A percentile compares a stretch with the other conserved stretches of the same genome.
These are phyloP conservation scores for Aciculoconidium aculeatum DNA, from an alignment of 805 yeast genomes.

Conservation along the genomic window DNA sequence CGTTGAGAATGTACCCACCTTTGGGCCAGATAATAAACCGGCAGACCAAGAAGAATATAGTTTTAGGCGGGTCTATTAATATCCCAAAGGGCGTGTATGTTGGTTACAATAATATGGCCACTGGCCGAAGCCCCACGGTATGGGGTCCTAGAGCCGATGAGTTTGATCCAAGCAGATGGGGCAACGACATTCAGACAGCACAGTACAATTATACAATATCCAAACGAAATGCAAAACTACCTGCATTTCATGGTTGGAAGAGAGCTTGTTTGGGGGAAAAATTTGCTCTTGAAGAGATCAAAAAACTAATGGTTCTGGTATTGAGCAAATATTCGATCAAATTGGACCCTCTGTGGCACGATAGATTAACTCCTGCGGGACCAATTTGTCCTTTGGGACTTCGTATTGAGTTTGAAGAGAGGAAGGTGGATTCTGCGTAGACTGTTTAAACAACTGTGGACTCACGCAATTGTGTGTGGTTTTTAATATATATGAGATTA, in stretches of 20 bases:
- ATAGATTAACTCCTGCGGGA: conserved; percentile 51
- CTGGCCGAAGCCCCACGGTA: conserved; percentile 37
- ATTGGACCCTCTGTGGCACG: conserved; percentile 41
- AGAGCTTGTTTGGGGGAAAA: conserved; percentile 59
- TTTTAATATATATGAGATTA: too few relatives aligned
- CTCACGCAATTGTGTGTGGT: too few relatives aligned
- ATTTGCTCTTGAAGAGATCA: conserved; percentile 44
- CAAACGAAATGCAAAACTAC: conserved; percentile 40
- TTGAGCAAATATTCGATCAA: conserved; percentile 29
- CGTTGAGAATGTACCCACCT: conserved; percentile 50
- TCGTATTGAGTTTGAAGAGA: conserved; percentile 15
- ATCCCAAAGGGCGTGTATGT: conserved; percentile 49
- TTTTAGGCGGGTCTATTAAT: conserved; percentile 35
- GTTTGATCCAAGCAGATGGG: conserved; percentile 52
- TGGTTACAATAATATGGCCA: conserved; percentile 50
- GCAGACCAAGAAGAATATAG: conserved; percentile 29
- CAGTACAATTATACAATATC: conserved; percentile 38
- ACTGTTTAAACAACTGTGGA: too few relatives aligned
- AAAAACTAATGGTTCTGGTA: conserved; percentile 32
- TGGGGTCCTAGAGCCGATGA: conserved; percentile 44
- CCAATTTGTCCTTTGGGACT: conserved; percentile 47
- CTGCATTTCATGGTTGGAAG: conserved; percentile 55
- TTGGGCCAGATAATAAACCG: conserved; percentile 52
- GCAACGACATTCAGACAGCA: conserved; percentile 35
- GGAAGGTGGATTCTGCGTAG: too few relatives aligned